These are phyloP conservation scores for Thermochaetoides thermophila DNA, from an alignment of 495 filamentous ascomycete species.

Conservation along the genomic window DNA sequence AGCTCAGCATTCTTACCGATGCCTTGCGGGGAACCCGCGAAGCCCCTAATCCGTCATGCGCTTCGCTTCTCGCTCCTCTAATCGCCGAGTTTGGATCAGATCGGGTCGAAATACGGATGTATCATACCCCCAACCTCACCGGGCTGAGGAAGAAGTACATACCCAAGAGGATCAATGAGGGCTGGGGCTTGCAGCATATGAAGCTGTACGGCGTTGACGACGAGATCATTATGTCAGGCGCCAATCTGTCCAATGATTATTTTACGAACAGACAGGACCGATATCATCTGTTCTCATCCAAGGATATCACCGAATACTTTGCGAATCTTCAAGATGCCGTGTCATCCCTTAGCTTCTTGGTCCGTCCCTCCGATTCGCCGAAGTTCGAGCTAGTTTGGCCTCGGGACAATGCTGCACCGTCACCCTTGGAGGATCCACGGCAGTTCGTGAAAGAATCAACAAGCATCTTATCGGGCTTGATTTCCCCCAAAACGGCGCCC, in stretches of 20 bases:
- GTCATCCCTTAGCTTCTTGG: constrained; percentile 65
- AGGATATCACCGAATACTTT: constrained; percentile 71
- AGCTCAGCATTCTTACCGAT: constrained; percentile 87
- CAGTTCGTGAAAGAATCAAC: constrained; percentile 56
- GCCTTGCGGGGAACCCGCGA: constrained; percentile 84
- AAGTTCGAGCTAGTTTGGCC: constrained; percentile 72
- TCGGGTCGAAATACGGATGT: constrained; percentile 90
- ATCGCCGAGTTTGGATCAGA: constrained; percentile 68
- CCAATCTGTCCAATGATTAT: constrained; percentile 87
- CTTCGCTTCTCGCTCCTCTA: constrained; percentile 73
- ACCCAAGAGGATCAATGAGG: constrained; percentile 86
- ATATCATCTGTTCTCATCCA: constrained; percentile 80
- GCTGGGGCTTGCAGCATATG: constrained; percentile 98
- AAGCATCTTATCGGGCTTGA: constrained; percentile 46
- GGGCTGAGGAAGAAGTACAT: constrained; percentile 70
- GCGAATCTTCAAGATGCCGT: constrained; percentile 59
- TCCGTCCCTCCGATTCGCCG: constrained; percentile 43
- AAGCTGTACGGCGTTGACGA: constrained; percentile 96
- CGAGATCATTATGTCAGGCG: constrained; percentile 88
- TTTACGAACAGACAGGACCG: constrained; percentile 92
- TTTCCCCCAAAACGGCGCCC: constrained; percentile 25
- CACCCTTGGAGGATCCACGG: constrained; percentile 53
- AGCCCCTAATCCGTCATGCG: constrained; percentile 73
- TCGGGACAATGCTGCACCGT: constrained; percentile 49
- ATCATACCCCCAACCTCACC: constrained; percentile 91